phyloP scores from a whole-genome alignment of 1,284 basidiomycete species.

The Vanrija pseudolonga region DNA sequence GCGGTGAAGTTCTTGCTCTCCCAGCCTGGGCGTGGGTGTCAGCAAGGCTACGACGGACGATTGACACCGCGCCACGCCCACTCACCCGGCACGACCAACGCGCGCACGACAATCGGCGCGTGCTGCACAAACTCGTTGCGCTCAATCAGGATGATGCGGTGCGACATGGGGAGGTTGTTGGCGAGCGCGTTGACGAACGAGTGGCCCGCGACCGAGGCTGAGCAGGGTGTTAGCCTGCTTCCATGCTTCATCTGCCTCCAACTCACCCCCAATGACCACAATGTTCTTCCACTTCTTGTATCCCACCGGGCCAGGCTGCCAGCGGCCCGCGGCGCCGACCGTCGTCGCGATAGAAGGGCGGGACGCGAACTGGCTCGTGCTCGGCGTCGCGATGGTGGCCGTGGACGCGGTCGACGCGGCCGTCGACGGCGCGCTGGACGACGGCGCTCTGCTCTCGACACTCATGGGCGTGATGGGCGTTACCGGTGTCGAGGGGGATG shows the following conservation, averaged over 20 bases:
- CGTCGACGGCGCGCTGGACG: too few species aligned
- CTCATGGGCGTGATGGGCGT: too few species aligned
- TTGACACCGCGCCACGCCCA: neutral
- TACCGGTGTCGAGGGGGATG: too few species aligned
- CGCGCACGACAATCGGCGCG: constrained; percentile 47
- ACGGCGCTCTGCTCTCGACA: too few species aligned
- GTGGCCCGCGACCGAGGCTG: constrained; percentile 43
- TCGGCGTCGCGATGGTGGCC: too few species aligned
- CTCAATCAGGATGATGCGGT: constrained; percentile 52
- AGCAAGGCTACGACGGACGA: neutral
- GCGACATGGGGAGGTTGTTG: constrained; percentile 40
- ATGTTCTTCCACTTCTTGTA: constrained; percentile 28
- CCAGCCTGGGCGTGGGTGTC: constrained; percentile 29
- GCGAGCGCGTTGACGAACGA: constrained; percentile 39
- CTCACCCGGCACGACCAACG: constrained; percentile 48
- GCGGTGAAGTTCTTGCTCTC: constrained; percentile 41
- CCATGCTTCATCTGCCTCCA: neutral
- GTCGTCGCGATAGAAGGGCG: too few species aligned
- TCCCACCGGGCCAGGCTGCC: too few species aligned
- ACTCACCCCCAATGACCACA: constrained; percentile 41
- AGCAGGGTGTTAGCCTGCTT: neutral
- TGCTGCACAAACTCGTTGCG: constrained; percentile 45
- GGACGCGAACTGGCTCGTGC: too few species aligned
- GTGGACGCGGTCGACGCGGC: too few species aligned
- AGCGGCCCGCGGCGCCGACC: too few species aligned